Evolutionary conservation across 495 filamentous ascomycete genomes (phyloP).

Genomic region (Aspergillus ostianus): DNA sequence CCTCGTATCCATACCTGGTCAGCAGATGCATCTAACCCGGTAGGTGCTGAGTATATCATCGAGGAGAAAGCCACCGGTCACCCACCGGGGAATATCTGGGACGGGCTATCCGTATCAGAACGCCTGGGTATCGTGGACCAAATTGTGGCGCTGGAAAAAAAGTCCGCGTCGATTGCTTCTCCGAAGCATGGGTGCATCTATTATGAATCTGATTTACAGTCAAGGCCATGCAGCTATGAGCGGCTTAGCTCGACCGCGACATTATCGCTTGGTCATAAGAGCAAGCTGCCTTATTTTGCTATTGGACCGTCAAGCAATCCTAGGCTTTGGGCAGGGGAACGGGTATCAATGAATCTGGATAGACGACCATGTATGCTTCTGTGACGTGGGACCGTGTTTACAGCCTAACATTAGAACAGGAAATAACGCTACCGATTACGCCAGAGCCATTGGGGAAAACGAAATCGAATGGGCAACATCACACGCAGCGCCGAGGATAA

Average conservation of each 20-base stretch:
- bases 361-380: constrained; percentile 31
- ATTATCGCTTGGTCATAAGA: not conserved
- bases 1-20: not conserved
- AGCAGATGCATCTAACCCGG: not conserved
- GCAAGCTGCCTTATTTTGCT: not conserved
- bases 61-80: not conserved
- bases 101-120: not conserved
- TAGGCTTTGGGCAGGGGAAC: constrained; percentile 21
- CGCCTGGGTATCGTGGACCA: not conserved
- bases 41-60: not conserved
- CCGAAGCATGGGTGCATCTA: constrained; percentile 7
- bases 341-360: constrained; percentile 23
- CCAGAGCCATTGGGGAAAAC: constrained; percentile 26
- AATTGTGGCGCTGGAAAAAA: not conserved
- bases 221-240: constrained; percentile 3
- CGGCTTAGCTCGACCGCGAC: too few relatives aligned
- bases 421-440: constrained; percentile 21
- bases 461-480: constrained; percentile 26
- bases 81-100: not conserved
- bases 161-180: not conserved
- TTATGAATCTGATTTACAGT: constrained; percentile 6
- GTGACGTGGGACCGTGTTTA: not conserved
- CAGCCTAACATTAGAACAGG: constrained; percentile 3
- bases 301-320: not conserved
- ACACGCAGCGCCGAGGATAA: constrained; percentile 25